Conservation (phyloP, 306 rosid species). For the Trifolium subterraneum region DNA sequence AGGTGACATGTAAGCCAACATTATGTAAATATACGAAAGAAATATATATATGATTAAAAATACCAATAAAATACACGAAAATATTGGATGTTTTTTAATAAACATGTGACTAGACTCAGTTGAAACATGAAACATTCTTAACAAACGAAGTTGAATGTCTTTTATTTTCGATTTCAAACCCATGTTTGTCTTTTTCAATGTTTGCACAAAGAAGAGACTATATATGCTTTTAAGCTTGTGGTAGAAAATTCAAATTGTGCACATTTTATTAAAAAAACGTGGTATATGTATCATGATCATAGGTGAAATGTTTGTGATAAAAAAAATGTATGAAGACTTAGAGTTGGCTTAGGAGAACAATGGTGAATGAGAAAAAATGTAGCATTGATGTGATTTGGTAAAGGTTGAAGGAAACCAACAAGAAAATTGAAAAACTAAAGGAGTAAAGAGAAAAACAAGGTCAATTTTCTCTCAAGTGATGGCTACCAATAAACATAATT, state of each 20-base stretch:
- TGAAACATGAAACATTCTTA: conserved; percentile 46
- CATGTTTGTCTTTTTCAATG: conserved; percentile 51
- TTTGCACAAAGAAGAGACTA: not conserved
- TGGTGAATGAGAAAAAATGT: not conserved
- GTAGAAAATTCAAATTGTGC: conserved; percentile 1
- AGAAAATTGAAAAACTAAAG: conserved; percentile 42
- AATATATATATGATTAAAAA: conserved; percentile 51
- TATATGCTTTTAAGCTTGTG: conserved; percentile 25
- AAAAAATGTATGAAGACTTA: not conserved
- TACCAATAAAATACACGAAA: conserved; percentile 45
- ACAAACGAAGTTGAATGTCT: conserved; percentile 49
- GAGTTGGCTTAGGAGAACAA: conserved; percentile 8
- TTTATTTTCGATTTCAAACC: conserved; percentile 52
- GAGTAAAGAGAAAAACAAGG: conserved; percentile 44
- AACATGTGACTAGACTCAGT: conserved; percentile 46
- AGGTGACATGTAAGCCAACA: conserved; percentile 67
- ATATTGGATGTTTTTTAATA: conserved; percentile 54
- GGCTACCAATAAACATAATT: conserved; percentile 42
- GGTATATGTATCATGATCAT: not conserved
- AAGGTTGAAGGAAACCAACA: conserved; percentile 34
- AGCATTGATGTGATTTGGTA: conserved; percentile 30
- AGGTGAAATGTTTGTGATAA: conserved; percentile 11
- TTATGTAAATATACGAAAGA: conserved; percentile 51
- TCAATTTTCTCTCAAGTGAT: conserved; percentile 39
- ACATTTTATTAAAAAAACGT: conserved; percentile 2